Base-by-base conservation (phyloP, 805 yeast genomes). In the Ascoidea asiatica region DNA sequence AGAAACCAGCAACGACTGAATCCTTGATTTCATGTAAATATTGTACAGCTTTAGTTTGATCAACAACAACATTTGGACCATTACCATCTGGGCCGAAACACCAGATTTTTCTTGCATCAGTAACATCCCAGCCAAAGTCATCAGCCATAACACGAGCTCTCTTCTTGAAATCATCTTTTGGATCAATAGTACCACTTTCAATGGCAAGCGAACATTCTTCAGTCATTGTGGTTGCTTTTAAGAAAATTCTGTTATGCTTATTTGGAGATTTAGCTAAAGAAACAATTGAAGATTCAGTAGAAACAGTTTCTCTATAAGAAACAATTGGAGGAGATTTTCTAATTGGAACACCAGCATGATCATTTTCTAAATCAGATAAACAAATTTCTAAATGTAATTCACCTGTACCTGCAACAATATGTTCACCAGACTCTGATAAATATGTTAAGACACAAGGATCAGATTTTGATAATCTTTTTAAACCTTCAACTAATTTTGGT, bases 51-150 rank as follows among this genome's bases (percentile, higher is more conserved):
- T 90, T 90, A 66, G 97, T 90, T 76, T 89, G 97, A 78, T 90
- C 98, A 72, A 90, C 95, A 66, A 90, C 97, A 66, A 92, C 72
- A 79, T 90, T 90, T 64, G 98, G 89, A 75, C 98, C 98, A 70
- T 76, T 81, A 73, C 97, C 97, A 67, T 90, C 98, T 69, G 98
- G 97, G 77, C 98, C 98, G 88, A 90, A 90, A 84, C 96, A 87
- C 98, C 98, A 90, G 67, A 90, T 92, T 92, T 92, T 90, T 84
- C 98, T 89, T 74, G 97, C 98, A 67, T 90, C 98, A 60, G 96
- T 80, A 68, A 92, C 97, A 69, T 90, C 97, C 98, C 98, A 90
- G 60, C 90, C 96, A 82, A 72, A 92, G 70, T 92, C 95, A 70
- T 90, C 97, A 67, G 97, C 97, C 79, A 90, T 77, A 67, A 86